These are phyloP conservation scores for Pleurotus tuber-regium DNA, from an alignment of 768 basidiomycete genomes.

Conservation along the genomic window DNA sequence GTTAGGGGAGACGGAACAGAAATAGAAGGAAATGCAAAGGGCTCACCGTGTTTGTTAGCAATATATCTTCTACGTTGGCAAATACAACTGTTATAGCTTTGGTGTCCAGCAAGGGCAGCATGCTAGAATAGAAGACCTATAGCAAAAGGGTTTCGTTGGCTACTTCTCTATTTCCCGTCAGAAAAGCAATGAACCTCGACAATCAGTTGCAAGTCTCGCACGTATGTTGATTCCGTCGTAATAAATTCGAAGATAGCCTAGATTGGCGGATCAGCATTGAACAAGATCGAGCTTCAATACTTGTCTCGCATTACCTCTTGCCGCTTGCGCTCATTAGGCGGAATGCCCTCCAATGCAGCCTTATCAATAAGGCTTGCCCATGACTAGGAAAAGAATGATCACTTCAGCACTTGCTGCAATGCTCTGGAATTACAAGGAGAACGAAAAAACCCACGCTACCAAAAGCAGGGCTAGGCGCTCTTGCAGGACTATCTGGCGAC, in stretches of 20 bases:
- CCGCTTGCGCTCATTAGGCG: constrained; percentile 72
- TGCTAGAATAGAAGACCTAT: constrained; percentile 82
- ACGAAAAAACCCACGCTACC: constrained; percentile 49
- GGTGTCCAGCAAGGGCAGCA: constrained; percentile 68
- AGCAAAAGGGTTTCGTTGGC: constrained; percentile 5
- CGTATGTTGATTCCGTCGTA: constrained; percentile 85
- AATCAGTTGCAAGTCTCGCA: constrained; percentile 87
- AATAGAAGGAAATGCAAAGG: background rate
- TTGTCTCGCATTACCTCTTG: constrained; percentile 63
- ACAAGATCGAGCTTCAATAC: background rate
- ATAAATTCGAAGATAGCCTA: constrained; percentile 95
- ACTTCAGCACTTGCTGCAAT: background rate
- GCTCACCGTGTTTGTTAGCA: constrained; percentile 82
- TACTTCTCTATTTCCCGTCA: background rate
- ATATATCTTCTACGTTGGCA: constrained; percentile 90
- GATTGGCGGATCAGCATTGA: background rate
- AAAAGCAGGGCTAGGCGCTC: constrained; percentile 60
- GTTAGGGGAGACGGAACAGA: background rate
- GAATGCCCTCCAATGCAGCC: constrained; percentile 78
- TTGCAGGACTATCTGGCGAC: constrained; percentile 26
- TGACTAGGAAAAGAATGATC: constrained; percentile 43
- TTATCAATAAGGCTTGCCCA: constrained; percentile 94
- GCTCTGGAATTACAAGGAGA: background rate
- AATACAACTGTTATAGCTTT: constrained; percentile 85
- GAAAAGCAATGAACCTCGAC: constrained; percentile 62